A percentile compares a stretch with the other conserved stretches of the same genome.
These are phyloP conservation scores for Entophlyctis luteolus DNA, from an alignment of 192 early-diverging fungal genomes.

Conservation along the genomic window DNA sequence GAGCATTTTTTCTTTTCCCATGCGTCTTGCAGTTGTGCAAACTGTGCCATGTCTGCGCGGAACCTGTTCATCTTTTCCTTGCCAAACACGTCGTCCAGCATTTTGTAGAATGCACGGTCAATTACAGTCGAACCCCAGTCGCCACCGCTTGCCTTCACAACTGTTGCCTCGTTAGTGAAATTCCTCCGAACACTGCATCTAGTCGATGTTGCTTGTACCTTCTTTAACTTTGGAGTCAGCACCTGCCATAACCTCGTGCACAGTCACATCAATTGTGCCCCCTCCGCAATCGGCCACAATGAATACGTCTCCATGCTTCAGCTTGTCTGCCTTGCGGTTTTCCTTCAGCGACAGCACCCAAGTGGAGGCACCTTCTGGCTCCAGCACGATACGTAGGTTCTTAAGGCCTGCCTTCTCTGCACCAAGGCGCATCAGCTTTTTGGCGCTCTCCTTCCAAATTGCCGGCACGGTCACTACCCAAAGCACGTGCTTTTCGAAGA, in stretches of 20 bases:
- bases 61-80: background rate
- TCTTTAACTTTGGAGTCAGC: slow-evolving; percentile 3
- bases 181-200: background rate
- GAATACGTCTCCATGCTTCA: slow-evolving; percentile 11
- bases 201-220: background rate
- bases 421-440: slow-evolving; percentile 12
- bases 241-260: background rate
- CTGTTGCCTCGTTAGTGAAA: too few relatives aligned
- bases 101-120: background rate
- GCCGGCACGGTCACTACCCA: too few relatives aligned
- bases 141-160: slow-evolving; percentile 1
- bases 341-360: background rate
- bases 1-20: slow-evolving; percentile 20
- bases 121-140: slow-evolving; percentile 27
- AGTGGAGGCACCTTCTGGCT: slow-evolving; percentile 14
- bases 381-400: slow-evolving; percentile 6
- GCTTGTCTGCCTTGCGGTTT: background rate
- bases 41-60: background rate
- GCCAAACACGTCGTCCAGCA: slow-evolving; percentile 10
- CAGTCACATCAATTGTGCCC: slow-evolving; percentile 21
- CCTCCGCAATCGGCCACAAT: slow-evolving; percentile 14
- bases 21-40: background rate
- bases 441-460: too few relatives aligned
- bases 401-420: background rate
- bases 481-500: too few relatives aligned